Percentiles rank a stretch among this genome's conserved stretches.
These are phyloP conservation scores for Pythium graminicola DNA, from an alignment of 352 stramenopile species.

Conservation along the genomic window DNA sequence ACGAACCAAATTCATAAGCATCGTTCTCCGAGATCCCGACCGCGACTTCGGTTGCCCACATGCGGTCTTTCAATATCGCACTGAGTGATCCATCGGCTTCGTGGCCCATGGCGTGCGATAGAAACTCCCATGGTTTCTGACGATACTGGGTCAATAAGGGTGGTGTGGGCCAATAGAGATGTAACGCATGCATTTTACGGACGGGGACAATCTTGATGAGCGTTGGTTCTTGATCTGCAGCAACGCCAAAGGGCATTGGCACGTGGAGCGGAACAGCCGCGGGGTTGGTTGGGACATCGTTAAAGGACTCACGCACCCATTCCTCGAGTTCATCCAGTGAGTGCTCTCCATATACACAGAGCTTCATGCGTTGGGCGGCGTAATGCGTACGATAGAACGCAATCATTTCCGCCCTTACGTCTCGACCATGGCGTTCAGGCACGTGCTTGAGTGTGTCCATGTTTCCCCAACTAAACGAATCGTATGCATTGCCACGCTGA, in stretches of 20 bases:
- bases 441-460: constrained; percentile 26
- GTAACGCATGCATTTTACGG: constrained; percentile 29
- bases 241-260: constrained; percentile 21
- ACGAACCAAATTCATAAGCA: constrained; percentile 38
- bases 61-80: constrained; percentile 21
- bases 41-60: constrained; percentile 31
- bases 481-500: constrained; percentile 19
- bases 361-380: constrained; percentile 37
- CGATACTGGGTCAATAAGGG: constrained; percentile 21
- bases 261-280: neutral
- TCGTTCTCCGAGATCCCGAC: constrained; percentile 33
- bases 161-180: constrained; percentile 37
- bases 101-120: constrained; percentile 37
- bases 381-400: constrained; percentile 40
- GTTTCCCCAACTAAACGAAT: constrained; percentile 65
- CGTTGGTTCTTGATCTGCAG: constrained; percentile 21
- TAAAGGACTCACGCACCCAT: constrained; percentile 34
- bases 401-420: constrained; percentile 32
- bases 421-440: constrained; percentile 12
- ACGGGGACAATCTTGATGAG: constrained; percentile 32
- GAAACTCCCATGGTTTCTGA: constrained; percentile 34
- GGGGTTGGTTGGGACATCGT: constrained; percentile 16
- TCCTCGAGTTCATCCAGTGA: constrained; percentile 32
- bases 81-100: constrained; percentile 31
- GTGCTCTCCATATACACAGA: constrained; percentile 33